A percentile compares a stretch with the other conserved stretches of the same genome.
phyloP scores from a whole-genome alignment of 192 early-diverging fungal species.

The Coemansia sp. region DNA sequence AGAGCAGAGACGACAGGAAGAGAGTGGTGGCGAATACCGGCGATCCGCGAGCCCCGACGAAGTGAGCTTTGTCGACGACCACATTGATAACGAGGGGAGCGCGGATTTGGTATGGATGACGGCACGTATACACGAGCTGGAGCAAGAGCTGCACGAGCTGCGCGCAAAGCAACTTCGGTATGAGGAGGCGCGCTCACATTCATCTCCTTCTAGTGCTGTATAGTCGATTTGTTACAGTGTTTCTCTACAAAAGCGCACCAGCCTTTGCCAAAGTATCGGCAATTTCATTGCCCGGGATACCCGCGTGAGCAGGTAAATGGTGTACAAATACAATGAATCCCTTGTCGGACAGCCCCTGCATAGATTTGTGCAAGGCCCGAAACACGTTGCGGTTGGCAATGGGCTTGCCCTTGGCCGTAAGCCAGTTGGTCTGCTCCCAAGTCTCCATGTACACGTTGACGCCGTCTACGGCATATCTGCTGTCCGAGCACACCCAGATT shows the following conservation, averaged over 20 bases:
- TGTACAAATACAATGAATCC: slow-evolving; percentile 44
- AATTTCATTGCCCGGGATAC: slow-evolving; percentile 41
- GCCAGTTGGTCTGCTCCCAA: slow-evolving; percentile 34
- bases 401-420: slow-evolving; percentile 35
- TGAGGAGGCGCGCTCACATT: background rate
- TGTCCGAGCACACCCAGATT: slow-evolving; percentile 50
- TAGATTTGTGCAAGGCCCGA: slow-evolving; percentile 11
- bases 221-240: background rate
- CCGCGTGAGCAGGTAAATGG: slow-evolving; percentile 41
- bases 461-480: slow-evolving; percentile 44
- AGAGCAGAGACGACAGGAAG: background rate
- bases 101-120: slow-evolving; percentile 30
- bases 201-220: background rate
- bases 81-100: slow-evolving; percentile 24
- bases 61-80: slow-evolving; percentile 9
- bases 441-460: slow-evolving; percentile 42
- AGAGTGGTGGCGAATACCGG: background rate
- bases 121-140: slow-evolving; percentile 30
- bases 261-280: slow-evolving; percentile 50
- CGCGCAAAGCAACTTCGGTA: background rate
- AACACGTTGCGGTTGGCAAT: slow-evolving; percentile 46
- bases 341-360: slow-evolving; percentile 1
- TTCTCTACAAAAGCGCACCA: slow-evolving; percentile 27
- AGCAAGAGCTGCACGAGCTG: slow-evolving; percentile 20
- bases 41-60: background rate